phyloP scores from a whole-genome alignment of 2,329 filamentous ascomycete species.

The Fusarium sp. region DNA sequence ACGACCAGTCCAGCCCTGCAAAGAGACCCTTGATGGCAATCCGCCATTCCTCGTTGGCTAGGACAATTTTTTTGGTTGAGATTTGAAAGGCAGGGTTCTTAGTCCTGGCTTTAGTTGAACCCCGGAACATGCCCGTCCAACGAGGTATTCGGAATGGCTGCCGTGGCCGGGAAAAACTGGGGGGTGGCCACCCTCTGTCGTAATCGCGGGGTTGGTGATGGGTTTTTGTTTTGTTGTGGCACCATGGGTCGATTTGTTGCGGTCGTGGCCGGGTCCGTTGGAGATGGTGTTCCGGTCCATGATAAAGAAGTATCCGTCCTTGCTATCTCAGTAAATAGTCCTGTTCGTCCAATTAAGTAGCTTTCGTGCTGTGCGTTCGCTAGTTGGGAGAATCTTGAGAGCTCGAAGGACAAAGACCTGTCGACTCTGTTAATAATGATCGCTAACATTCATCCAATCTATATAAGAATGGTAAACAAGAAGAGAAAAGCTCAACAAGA shows the following conservation, averaged over 20 bases:
- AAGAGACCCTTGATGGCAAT: constrained; percentile 39
- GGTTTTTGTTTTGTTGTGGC: constrained; percentile 16
- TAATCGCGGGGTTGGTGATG: constrained; percentile 31
- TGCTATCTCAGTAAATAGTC: not conserved
- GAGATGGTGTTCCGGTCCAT: not conserved
- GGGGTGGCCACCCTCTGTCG: constrained; percentile 11
- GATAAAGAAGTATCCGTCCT: not conserved
- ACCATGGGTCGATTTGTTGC: constrained; percentile 5
- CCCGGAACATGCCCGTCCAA: constrained; percentile 35
- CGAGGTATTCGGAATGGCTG: constrained; percentile 16
- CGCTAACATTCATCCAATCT: constrained; percentile 1
- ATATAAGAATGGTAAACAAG: not conserved
- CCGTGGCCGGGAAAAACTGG: constrained; percentile 3
- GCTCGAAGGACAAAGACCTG: not conserved
- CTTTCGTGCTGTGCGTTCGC: not conserved
- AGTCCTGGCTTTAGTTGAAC: not conserved
- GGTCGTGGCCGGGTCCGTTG: not conserved
- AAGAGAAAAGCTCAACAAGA: not conserved
- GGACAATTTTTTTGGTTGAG: constrained; percentile 28
- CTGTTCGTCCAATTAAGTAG: not conserved
- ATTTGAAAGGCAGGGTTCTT: constrained; percentile 6
- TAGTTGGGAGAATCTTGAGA: not conserved
- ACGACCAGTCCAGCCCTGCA: constrained; percentile 19
- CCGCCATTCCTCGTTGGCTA: constrained; percentile 40
- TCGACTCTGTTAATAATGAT: not conserved